Evolutionary conservation across 345 rosid genomes (phyloP), one percentile per base, ranked within the genome.

Genomic region (Capsella bursapastoris): DNA sequence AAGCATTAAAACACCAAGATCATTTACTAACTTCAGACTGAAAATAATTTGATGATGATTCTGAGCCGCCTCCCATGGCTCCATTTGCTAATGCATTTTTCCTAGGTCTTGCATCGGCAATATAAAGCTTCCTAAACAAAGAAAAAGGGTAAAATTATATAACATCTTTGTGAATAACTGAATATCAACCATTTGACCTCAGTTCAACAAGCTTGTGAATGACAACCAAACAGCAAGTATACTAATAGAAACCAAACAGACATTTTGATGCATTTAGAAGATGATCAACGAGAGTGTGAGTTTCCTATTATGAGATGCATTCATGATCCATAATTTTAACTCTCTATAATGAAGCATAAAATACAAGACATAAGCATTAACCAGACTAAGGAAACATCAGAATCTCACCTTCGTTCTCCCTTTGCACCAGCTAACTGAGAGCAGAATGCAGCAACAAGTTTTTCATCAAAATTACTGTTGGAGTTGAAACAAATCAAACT

Each of bases 51-150:
- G 97, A 86, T 68, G 99, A 90, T 43, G 99, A 95, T 78, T 95
- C 97, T 1, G 99, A 95, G 73, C 99, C 99, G 79, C 99, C 99
- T 74, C 99, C 99, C 97, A 92, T 92, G 53, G 99, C 99, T 25
- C 97, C 99, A 87, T 95, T 95, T 60, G 99, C 99, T 70, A 95
- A 83, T 73, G 97, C 99, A 90, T 95, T 95, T 84, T 89, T 92
- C 76, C 99, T 87, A 28, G 98, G 99, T 81, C 99, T 89, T 40
- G 99, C 99, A 80, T 95, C 99, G 28, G 96, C 97, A 76, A 95
- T 95, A 79, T 95, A 95, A 48, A 95, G 86, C 82, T 95, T 95
- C 85, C 99, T 92, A 69, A 48, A 52, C 71, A 40, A 40, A 16
- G 5, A 52, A 22, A 68, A 61, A n/a, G 29, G 56, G 71, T n/a